Evolutionary conservation across 176 grass and related monocot species (phyloP), one percentile per base, ranked within the genome.

Genomic region (Avena sativa): DNA sequence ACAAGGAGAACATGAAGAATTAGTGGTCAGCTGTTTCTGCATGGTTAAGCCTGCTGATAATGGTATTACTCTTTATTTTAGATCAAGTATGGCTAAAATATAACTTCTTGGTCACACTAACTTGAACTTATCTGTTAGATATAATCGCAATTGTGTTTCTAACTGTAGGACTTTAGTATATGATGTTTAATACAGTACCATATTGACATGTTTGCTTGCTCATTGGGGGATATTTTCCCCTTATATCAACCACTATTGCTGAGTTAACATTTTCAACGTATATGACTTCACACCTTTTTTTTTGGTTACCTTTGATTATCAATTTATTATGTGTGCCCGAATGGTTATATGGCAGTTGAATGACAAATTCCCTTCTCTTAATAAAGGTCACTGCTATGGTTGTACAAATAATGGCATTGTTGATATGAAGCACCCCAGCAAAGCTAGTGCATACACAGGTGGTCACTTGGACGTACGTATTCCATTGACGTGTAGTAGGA

Each of bases 301-400:
- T 36, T 36, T 36, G 34, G 2, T 36, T 36, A 36, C 34, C 34
- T 36, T 36, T 36, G 34, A 36, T 36, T 36, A 36, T 36, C 2
- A 36, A 36, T 36, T 36, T 85, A 65, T 64, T 16, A 2, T 64
- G 17, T 64, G 32, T 65, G 19, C 46, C 25, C 66, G 1, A 14
- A 77, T 76, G 16, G 8, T 63, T 57, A 86, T 49, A 56, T 78
- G 46, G 73, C 28, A 67, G 32, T 55, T 58, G 56, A 79, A 14
- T 15, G 63, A 66, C 26, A 66, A 66, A 12, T 30, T 66, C 63
- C 12, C 23, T 66, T 14, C 63, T 66, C 25, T 66, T 10, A 49
- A 68, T 79, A 57, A 79, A 86, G 84, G 74, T 79, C 62, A 26
- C 49, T 86, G 74, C 61, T 46, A 70, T 44, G 75, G 60, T 28